These are phyloP conservation scores for Diaporthe longicolla DNA, from an alignment of 2,329 filamentous ascomycete genomes.

Conservation along the genomic window DNA sequence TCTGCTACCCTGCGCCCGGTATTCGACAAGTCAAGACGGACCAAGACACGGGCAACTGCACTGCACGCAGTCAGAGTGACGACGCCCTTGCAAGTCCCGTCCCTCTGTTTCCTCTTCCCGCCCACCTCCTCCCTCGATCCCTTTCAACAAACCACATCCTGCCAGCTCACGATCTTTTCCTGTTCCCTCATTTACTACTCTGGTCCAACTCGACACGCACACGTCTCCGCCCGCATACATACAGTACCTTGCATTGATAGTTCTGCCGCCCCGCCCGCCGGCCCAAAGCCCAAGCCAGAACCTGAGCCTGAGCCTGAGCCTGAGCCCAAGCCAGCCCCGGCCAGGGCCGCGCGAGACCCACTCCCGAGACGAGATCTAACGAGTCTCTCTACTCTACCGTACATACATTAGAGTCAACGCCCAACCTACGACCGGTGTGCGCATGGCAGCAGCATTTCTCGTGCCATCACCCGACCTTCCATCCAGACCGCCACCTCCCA, in stretches of 20 bases:
- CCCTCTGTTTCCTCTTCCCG: not conserved
- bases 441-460: constrained; percentile 18
- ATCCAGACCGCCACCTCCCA: constrained; percentile 27
- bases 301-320: not conserved
- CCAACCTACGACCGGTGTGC: constrained; percentile 19
- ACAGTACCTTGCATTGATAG: constrained; percentile 21
- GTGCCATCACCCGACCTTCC: constrained; percentile 25
- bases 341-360: constrained; percentile 21
- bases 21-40: not conserved
- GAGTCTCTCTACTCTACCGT: constrained; percentile 6
- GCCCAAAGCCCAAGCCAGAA: constrained; percentile 1
- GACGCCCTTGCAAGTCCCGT: constrained; percentile 5
- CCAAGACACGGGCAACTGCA: not conserved
- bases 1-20: constrained; percentile 15
- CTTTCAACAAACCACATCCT: constrained; percentile 36
- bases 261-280: constrained; percentile 9
- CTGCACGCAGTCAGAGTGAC: constrained; percentile 18
- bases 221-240: not conserved
- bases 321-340: constrained; percentile 18
- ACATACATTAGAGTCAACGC: constrained; percentile 30
- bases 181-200: constrained; percentile 15
- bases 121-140: constrained; percentile 15
- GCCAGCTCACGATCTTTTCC: constrained; percentile 42
- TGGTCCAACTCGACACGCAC: not conserved
- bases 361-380: constrained; percentile 20